These are phyloP conservation scores for Puccinia coronata DNA, from an alignment of 1,284 basidiomycete species.

Conservation along the genomic window DNA sequence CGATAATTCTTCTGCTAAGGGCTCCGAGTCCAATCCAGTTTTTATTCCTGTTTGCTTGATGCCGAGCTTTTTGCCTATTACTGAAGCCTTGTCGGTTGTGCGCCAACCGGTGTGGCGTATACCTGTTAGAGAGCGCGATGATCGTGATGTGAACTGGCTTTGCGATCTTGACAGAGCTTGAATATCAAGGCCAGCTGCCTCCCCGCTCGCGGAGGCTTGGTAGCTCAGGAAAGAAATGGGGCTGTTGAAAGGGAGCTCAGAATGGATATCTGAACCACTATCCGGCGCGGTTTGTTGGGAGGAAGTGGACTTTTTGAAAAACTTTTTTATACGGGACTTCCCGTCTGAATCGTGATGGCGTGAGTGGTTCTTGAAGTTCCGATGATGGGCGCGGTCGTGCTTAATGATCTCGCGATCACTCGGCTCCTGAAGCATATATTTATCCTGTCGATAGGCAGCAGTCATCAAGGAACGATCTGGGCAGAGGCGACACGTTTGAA, in stretches of 20 bases:
- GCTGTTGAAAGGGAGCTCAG: background rate
- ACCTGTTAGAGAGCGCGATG: background rate
- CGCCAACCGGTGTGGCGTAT: background rate
- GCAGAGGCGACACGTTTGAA: background rate
- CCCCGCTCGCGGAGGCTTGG: background rate
- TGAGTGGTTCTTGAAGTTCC: background rate
- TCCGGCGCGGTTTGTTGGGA: background rate
- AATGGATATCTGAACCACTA: background rate
- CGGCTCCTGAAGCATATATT: background rate
- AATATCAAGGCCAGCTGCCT: background rate
- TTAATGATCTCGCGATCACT: background rate
- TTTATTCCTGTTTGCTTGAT: background rate
- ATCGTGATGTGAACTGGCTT: background rate
- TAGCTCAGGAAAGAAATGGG: background rate
- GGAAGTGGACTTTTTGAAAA: slow-evolving; percentile 11
- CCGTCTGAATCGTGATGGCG: background rate
- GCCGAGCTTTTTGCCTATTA: too few species aligned
- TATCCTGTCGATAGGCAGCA: background rate
- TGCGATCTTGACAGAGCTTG: too few species aligned
- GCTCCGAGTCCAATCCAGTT: background rate
- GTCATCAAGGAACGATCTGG: background rate
- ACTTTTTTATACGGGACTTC: background rate
- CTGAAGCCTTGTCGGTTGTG: background rate
- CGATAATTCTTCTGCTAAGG: background rate
- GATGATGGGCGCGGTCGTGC: slow-evolving; percentile 29